Evolutionary conservation across 2,329 filamentous ascomycete species (phyloP).

Genomic region (Pseudocercospora vitis): DNA sequence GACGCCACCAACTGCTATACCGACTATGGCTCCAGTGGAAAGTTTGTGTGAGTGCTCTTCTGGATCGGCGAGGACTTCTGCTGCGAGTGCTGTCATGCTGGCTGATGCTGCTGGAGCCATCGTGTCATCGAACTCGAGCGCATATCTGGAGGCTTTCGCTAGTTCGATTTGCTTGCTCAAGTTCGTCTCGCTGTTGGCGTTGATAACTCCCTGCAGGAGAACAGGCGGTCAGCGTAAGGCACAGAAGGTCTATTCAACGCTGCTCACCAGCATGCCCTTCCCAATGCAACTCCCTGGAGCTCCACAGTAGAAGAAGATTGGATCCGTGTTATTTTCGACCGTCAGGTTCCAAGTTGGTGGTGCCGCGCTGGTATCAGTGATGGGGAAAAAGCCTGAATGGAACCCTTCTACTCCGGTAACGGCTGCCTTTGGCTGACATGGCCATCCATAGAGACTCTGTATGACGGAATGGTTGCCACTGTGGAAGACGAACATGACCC

Average conservation of each 20-base stretch:
- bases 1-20: constrained; percentile 63
- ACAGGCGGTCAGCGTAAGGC: background rate
- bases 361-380: constrained; percentile 16
- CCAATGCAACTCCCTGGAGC: constrained; percentile 64
- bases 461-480: constrained; percentile 47
- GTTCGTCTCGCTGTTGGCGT: constrained; percentile 49
- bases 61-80: constrained; percentile 17
- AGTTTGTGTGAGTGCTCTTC: constrained; percentile 29
- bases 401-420: constrained; percentile 29
- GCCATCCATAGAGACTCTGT: constrained; percentile 42
- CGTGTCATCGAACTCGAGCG: constrained; percentile 43
- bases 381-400: constrained; percentile 26
- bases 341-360: constrained; percentile 36
- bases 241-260: background rate
- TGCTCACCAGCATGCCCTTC: constrained; percentile 62
- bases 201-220: constrained; percentile 61
- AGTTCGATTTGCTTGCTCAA: constrained; percentile 34
- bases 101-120: constrained; percentile 42
- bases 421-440: constrained; percentile 42
- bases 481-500: constrained; percentile 46
- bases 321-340: constrained; percentile 60
- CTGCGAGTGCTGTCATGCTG: constrained; percentile 28
- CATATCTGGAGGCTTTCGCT: constrained; percentile 32
- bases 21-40: constrained; percentile 44
- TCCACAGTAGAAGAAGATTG: constrained; percentile 70